Base-by-base conservation (phyloP, 2,329 filamentous ascomycete species). In the Ophiosphaerella herpotricha region DNA sequence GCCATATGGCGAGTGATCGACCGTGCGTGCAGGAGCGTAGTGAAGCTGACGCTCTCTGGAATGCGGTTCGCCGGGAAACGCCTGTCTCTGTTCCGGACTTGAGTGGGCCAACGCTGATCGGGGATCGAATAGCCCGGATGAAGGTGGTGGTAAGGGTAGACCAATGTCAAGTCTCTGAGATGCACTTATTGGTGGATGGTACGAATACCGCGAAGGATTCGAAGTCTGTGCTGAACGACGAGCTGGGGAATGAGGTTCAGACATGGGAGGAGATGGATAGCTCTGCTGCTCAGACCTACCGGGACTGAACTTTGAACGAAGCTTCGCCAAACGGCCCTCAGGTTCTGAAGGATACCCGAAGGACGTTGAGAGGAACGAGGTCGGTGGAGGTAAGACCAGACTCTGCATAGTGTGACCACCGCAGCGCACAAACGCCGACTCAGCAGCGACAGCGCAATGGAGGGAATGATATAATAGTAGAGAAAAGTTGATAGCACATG, bases 221-320 rank as follows among this genome's bases (percentile, higher is more conserved):
- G 66, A 60, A 56, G 66, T 58, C 46, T 68, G 70, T 58, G 68
- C 67, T 64, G 62, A 58, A 54, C 69, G 71, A 57, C 66, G 66
- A 51, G 65, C 59, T 57, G 77, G 75, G 53, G 77, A 78, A 49
- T 75, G 75, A 61, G 77, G 73, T 70, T 75, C 76, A 72, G 78
- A 80, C 78, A 80, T 80, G 68, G 77, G 77, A 68, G 77, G 77
- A 61, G 77, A 79, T 52, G 76, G 77, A 66, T 79, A 79, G 60
- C 65, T 64, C 55, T 67, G 60, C 46, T 65, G 66, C 58, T 68
- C 67, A 68, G 68, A 52, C 63, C 66, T 56, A 48, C 46, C 59
- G 52, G 68, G 68, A 65, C 70, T 70, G 67, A 71, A 68, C 58
- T 70, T 66, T 40, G 61, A 52, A 36, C 64, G 63, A 33, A 66